Base-by-base conservation (phyloP, 2,329 filamentous ascomycete genomes). In the Verticillium isaacii region DNA sequence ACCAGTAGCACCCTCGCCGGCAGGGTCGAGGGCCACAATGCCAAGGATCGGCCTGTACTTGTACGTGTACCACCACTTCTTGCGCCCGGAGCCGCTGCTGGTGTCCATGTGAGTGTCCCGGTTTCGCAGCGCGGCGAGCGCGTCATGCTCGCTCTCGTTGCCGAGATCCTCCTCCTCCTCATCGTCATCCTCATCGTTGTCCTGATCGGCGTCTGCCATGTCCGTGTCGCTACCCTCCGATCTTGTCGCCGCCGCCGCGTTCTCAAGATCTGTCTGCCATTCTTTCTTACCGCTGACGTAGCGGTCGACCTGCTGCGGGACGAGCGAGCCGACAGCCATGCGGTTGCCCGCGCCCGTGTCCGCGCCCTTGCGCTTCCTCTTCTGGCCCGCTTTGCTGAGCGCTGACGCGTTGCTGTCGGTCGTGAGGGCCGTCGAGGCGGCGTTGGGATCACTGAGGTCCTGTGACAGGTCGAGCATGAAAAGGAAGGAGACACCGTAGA, bases 21-120 rank as follows among this genome's bases (percentile, higher is more conserved):
- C 29, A 39, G 60, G 57, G 39, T 59, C 45, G 65, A 83, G 74
- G 54, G 80, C 78, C 39, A 86, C 82, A 41, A 88, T 77, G 60
- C 93, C 95, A 64, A 99, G 80, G 68, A 99, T 93, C n/a, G 93
- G 91, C 62, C 93, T 85, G 76, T 98, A 99, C 75, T 96, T 96
- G 81, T 90, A 93, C 5, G 93, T 96, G 72, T 89, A 86, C 92
- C 93, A 98, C 77, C 79, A 84, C 64, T 74, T 77, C 64, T 69
- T 69, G 64, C 69, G 68, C 61, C 66, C 69, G 56, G 66, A 59
- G 57, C 61, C 61, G 36, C 62, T 65, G 56, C 69, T 68, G 32
- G 57, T 57, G 58, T 63, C 61, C 32, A 61, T 65, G 39, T 65
- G 62, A 59, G 39, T 62, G 58, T 62, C 61, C 66, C 68, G 65